These are phyloP conservation scores for Salisapilia sapeloensis DNA, from an alignment of 352 stramenopile species.

Conservation along the genomic window DNA sequence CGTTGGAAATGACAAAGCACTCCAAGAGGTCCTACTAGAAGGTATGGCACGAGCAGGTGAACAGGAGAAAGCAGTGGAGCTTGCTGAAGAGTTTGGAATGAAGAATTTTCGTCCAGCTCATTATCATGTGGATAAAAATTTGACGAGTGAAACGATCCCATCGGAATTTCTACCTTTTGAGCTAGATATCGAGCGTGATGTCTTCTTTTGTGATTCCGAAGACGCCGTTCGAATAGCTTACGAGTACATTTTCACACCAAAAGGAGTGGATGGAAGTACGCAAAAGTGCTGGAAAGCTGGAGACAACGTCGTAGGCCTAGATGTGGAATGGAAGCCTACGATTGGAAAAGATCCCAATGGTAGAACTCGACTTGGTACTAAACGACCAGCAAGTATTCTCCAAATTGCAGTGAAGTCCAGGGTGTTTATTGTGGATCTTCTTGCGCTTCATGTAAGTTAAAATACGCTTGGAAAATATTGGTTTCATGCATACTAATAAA, in stretches of 20 bases:
- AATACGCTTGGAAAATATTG: not conserved
- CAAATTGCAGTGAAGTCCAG: conserved; percentile 26
- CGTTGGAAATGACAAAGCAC: conserved; percentile 24
- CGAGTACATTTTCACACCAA: conserved; percentile 12
- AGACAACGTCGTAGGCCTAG: conserved; percentile 29
- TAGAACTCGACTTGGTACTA: conserved; percentile 6
- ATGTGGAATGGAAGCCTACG: conserved; percentile 49
- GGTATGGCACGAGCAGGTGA: conserved; percentile 20
- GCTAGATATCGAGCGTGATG: conserved; percentile 5
- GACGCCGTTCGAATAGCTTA: conserved; percentile 6
- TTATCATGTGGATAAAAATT: conserved; percentile 2
- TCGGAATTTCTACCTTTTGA: conserved; percentile 4
- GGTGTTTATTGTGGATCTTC: conserved; percentile 39
- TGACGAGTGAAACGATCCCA: not conserved
- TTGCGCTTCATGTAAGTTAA: conserved; percentile 29
- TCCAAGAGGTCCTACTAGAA: conserved; percentile 27
- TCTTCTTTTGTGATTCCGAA: conserved; percentile 29
- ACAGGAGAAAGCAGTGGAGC: conserved; percentile 6
- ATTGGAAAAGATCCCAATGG: conserved; percentile 10
- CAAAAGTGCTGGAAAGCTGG: too few species aligned
- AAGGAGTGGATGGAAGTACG: too few species aligned
- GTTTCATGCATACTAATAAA: not conserved
- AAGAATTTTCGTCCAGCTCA: conserved; percentile 17
- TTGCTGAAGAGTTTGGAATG: conserved; percentile 17
- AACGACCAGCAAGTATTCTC: conserved; percentile 31